Evolutionary conservation across 164 flowering plant genomes (phyloP), one percentile per base, ranked within the genome.

Genomic region (Vitis riparia): DNA sequence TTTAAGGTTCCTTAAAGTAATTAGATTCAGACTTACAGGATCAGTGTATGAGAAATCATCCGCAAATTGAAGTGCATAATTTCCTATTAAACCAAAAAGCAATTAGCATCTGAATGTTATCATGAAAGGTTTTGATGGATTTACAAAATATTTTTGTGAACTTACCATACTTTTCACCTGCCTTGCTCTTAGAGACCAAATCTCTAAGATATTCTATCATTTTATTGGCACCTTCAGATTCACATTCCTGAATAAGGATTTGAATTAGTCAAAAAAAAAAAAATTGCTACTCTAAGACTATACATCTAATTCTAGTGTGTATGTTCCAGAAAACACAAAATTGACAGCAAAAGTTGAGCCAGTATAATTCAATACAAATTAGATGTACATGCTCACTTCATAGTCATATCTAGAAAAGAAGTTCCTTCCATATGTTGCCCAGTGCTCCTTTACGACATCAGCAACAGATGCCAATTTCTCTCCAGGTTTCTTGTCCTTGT

Each of bases 351-450:
- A 64, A 59, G 0, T 23, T 11, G 47, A 58, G 55, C 19, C 6
- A 32, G 37, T 9, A 8, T 17, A 49, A 37, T 51, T 13, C 15
- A 49, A 51, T 37, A 37, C 7, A 59, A 59, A 48, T 49, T 19
- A 30, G 37, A 30, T 19, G 6, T 50, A 49, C 55, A 60, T 48
- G 29, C 79, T 86, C 78, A 89, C 98, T 86, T 96, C 99, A 78
- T 96, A 93, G 71, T 93, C 99, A 70, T 96, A 93, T 91, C 99
- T 86, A 65, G 98, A 93, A 73, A 93, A 96, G 87, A 90, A 92
- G 70, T 96, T 96, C 68, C 99, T 87, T 57, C 99, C 99, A 82
- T 88, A 93, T 55, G 87, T 87, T 63, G 94, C 97, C 97, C 99
- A 96, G 59, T 96, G 91, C 71, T 89, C 93, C 77, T 82, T 87